Base-by-base conservation (phyloP, 2,329 filamentous ascomycete species). In the Teratosphaeria epicoccoides region DNA sequence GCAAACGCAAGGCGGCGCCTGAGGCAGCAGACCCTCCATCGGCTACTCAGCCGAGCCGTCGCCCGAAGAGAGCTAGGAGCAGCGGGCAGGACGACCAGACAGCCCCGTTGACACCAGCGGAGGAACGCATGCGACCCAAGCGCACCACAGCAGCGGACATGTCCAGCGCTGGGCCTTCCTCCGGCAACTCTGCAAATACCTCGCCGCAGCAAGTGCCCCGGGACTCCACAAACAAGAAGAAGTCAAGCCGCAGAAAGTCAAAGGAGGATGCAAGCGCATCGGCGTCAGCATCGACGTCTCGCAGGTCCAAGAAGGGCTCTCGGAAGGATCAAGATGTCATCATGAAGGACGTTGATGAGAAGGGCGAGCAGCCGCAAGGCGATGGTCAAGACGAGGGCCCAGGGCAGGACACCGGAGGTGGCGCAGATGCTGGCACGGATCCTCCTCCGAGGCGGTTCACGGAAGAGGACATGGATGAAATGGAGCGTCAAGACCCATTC, bases 1-100 rank as follows among this genome's bases (percentile, higher is more conserved):
- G 84, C 67, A 95, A 95, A 76, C 84, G 90, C 68, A 95, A 94
- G 75, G 78, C 77, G 57, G 69, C 80, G 57, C 14, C 33, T 20
- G 33, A 40, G 33, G 33, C 33, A 40, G 70, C 63, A 57, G 69
- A 72, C 69, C 58, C 74, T 72, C 60, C 80, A 80, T 59, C 70
- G 71, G 73, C 76, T 66, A 25, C 60, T 67, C 61, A 62, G 68
- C 66, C 65, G 56, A 65, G 52, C 60, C 66, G 61, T 61, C 61
- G 64, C 67, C 66, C 59, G 75, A 82, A 69, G 91, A 88, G 77
- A 82, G 56, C 70, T 77, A 63, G 78, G 80, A 60, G 66, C 69
- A 54, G 66, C 70, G 47, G 62, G 67, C 49, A 62, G 65, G 52
- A 62, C 69, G 45, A 61, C 69, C 53, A 62, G 66, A 61, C 68